Evolutionary conservation across 2,329 filamentous ascomycete species (phyloP).

Genomic region (Fusarium floridanum): DNA sequence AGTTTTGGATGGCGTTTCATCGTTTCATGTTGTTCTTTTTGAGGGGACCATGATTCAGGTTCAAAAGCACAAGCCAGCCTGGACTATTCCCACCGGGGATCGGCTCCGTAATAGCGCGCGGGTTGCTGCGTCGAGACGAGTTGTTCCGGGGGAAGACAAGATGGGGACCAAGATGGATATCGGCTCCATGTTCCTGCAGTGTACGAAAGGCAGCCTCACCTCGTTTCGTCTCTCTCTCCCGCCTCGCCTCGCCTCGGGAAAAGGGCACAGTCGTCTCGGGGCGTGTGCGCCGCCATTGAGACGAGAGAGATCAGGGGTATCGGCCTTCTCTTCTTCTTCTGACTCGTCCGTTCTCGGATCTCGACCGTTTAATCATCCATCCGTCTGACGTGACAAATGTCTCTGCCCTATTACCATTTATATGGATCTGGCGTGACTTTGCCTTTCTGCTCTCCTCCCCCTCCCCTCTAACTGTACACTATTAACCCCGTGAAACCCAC

Average conservation of each 20-base stretch:
- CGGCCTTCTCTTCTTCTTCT: slow-evolving; percentile 13
- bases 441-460: slow-evolving; percentile 16
- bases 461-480: not conserved
- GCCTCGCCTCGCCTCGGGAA: not conserved
- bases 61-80: not conserved
- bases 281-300: not conserved
- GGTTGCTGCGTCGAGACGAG: not conserved
- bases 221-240: not conserved
- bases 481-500: not conserved
- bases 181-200: slow-evolving; percentile 20
- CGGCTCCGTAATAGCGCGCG: slow-evolving; percentile 1
- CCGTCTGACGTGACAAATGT: slow-evolving; percentile 17
- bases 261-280: not conserved
- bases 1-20: slow-evolving; percentile 38
- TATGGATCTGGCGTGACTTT: slow-evolving; percentile 39
- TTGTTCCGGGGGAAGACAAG: not conserved
- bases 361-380: slow-evolving; percentile 1
- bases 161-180: not conserved
- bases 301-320: not conserved
- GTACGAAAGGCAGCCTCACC: not conserved
- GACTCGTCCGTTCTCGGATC: slow-evolving; percentile 22
- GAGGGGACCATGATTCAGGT: slow-evolving; percentile 2
- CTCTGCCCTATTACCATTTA: slow-evolving; percentile 34
- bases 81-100: not conserved
- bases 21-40: slow-evolving; percentile 24